These are phyloP conservation scores for Pascua guehoae DNA, from an alignment of 1,284 basidiomycete genomes.

Conservation along the genomic window DNA sequence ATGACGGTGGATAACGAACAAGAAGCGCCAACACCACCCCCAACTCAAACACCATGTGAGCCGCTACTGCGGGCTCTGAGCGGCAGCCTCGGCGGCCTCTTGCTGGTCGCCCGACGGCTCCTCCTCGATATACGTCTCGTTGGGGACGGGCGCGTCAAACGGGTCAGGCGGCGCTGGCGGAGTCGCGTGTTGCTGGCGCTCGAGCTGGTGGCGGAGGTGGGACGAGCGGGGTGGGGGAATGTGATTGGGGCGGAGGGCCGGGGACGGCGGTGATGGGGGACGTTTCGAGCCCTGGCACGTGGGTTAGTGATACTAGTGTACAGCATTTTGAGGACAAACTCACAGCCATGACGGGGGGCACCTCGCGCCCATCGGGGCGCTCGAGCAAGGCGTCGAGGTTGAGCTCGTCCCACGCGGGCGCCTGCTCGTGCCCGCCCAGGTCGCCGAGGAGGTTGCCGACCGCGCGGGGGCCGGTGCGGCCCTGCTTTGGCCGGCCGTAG, in stretches of 20 bases:
- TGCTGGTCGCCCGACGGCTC: constrained; percentile 10
- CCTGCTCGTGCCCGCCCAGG: constrained; percentile 1
- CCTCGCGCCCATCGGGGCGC: constrained; percentile 32
- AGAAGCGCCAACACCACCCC: not conserved
- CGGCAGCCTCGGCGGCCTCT: not conserved
- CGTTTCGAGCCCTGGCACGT: constrained; percentile 39
- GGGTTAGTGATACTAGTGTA: constrained; percentile 1
- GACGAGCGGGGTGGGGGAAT: constrained; percentile 28
- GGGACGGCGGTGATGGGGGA: constrained; percentile 43
- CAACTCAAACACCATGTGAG: constrained; percentile 1
- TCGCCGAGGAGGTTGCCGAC: constrained; percentile 18
- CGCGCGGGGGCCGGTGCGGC: constrained; percentile 10
- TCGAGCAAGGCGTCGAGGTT: constrained; percentile 32
- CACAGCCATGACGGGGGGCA: constrained; percentile 48
- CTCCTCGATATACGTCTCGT: constrained; percentile 40
- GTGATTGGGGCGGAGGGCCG: constrained; percentile 30
- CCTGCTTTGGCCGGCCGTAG: constrained; percentile 28
- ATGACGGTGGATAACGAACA: not conserved
- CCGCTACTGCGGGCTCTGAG: not conserved
- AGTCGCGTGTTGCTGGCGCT: constrained; percentile 30
- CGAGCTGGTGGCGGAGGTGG: constrained; percentile 36
- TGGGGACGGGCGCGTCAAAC: constrained; percentile 46
- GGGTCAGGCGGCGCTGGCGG: constrained; percentile 25
- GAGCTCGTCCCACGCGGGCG: constrained; percentile 34
- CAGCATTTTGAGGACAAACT: constrained; percentile 13